A percentile compares a stretch with the other conserved stretches of the same genome.
These are phyloP conservation scores for Leucocoprinus birnbaumii DNA, from an alignment of 768 basidiomycete genomes.

Conservation along the genomic window DNA sequence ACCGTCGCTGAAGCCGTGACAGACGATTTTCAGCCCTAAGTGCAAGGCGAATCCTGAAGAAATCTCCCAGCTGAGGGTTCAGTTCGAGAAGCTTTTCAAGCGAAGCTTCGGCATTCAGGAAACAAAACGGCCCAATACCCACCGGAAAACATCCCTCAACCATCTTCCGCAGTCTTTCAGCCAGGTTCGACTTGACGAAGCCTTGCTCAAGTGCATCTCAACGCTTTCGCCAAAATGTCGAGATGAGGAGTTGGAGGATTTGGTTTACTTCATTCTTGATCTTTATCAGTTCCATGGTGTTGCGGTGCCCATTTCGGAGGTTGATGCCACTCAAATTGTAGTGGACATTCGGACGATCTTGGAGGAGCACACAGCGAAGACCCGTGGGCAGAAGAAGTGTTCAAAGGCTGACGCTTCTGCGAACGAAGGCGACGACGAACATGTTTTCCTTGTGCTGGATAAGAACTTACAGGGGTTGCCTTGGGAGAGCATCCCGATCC, in stretches of 20 bases:
- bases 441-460: conserved; percentile 87
- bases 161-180: conserved; percentile 30
- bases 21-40: conserved; percentile 65
- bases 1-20: not conserved
- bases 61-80: conserved; percentile 55
- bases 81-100: conserved; percentile 76
- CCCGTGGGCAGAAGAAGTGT: conserved; percentile 18
- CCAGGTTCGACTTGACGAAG: conserved; percentile 62
- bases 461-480: conserved; percentile 86
- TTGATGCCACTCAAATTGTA: conserved; percentile 88
- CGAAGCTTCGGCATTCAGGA: conserved; percentile 59
- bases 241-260: conserved; percentile 94
- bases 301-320: conserved; percentile 83
- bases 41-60: conserved; percentile 38
- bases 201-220: conserved; percentile 83
- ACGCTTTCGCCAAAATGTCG: conserved; percentile 76
- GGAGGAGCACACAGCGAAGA: conserved; percentile 61
- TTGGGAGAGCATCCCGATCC: conserved; percentile 91
- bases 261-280: conserved; percentile 91
- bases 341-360: conserved; percentile 78
- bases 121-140: conserved; percentile 43
- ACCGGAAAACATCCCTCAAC: conserved; percentile 32
- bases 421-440: conserved; percentile 38
- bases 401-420: conserved; percentile 19
- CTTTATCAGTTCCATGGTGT: conserved; percentile 93